Evolutionary conservation across 2,329 filamentous ascomycete species (phyloP).

Genomic region (Venturia effusa): DNA sequence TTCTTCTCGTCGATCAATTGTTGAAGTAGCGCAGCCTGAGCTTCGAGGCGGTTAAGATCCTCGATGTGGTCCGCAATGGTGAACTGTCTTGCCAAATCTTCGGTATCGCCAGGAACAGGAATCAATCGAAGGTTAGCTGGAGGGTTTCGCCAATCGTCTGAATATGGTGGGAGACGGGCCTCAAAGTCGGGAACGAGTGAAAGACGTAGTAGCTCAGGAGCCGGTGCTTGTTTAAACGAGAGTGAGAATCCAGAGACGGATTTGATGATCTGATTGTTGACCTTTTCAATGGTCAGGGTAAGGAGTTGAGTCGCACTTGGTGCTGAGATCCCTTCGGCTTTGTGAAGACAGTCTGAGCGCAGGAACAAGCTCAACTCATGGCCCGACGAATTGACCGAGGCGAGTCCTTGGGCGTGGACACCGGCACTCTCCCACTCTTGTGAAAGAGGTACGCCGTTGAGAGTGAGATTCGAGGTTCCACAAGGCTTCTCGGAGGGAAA

Average conservation of each 20-base stretch:
- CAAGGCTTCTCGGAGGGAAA: slow-evolving; percentile 27
- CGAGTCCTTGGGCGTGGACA: slow-evolving; percentile 25
- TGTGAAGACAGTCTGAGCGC: slow-evolving; percentile 27
- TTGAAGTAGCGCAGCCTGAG: slow-evolving; percentile 27
- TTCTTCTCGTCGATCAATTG: slow-evolving; percentile 26
- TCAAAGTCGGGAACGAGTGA: slow-evolving; percentile 22
- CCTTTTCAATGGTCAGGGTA: slow-evolving; percentile 28
- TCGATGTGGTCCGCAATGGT: slow-evolving; percentile 30
- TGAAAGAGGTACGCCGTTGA: slow-evolving; percentile 26
- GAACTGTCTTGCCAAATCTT: slow-evolving; percentile 14
- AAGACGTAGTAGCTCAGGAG: slow-evolving; percentile 21
- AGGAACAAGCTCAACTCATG: slow-evolving; percentile 26
- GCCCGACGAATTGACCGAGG: slow-evolving; percentile 17
- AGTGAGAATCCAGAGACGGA: slow-evolving; percentile 27
- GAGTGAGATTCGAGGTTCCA: slow-evolving; percentile 30
- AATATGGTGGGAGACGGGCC: slow-evolving; percentile 19
- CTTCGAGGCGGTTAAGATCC: slow-evolving; percentile 28
- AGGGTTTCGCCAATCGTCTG: slow-evolving; percentile 27
- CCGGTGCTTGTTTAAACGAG: slow-evolving; percentile 28
- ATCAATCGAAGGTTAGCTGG: slow-evolving; percentile 20
- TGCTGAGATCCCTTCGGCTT: slow-evolving; percentile 18
- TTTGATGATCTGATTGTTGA: slow-evolving; percentile 24
- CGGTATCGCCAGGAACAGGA: slow-evolving; percentile 11
- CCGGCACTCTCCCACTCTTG: slow-evolving; percentile 16
- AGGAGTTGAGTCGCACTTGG: slow-evolving; percentile 24